Evolutionary conservation across 441 rosid species (phyloP).

Genomic region (Dalechampia spathulata): DNA sequence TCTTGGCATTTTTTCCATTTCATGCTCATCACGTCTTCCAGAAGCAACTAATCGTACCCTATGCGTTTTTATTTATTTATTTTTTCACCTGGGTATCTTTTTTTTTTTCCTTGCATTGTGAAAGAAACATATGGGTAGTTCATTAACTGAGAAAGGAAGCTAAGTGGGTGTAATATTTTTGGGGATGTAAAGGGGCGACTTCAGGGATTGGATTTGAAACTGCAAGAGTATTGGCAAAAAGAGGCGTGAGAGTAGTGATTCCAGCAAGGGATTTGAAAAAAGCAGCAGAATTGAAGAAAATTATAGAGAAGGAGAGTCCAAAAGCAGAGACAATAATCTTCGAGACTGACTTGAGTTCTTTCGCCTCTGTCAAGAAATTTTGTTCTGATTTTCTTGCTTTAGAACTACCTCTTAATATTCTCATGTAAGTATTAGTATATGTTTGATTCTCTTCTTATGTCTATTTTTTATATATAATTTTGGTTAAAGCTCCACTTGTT

Average conservation of each 20-base stretch:
- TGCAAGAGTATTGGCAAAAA: conserved; percentile 68
- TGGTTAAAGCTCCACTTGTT: background rate
- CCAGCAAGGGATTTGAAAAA: conserved; percentile 75
- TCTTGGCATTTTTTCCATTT: background rate
- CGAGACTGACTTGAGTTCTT: conserved; percentile 81
- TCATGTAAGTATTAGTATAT: conserved; percentile 47
- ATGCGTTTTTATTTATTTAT: background rate
- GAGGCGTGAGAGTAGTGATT: conserved; percentile 70
- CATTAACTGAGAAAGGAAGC: no score
- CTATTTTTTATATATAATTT: background rate
- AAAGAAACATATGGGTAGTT: background rate
- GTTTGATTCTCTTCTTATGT: no score
- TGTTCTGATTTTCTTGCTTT: conserved; percentile 56
- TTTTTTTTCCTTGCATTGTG: background rate
- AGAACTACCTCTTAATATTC: conserved; percentile 74
- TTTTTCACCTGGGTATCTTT: background rate
- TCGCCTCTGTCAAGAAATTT: conserved; percentile 67
- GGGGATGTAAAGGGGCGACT: conserved; percentile 53
- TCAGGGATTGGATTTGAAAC: conserved; percentile 95
- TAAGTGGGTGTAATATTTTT: background rate
- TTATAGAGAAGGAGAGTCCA: conserved; percentile 51
- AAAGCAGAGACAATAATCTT: conserved; percentile 41
- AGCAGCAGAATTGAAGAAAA: conserved; percentile 52
- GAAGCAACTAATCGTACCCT: background rate
- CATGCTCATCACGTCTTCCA: background rate